Evolutionary conservation across 2,329 filamentous ascomycete genomes (phyloP).

Genomic region (Fusarium aywerte): DNA sequence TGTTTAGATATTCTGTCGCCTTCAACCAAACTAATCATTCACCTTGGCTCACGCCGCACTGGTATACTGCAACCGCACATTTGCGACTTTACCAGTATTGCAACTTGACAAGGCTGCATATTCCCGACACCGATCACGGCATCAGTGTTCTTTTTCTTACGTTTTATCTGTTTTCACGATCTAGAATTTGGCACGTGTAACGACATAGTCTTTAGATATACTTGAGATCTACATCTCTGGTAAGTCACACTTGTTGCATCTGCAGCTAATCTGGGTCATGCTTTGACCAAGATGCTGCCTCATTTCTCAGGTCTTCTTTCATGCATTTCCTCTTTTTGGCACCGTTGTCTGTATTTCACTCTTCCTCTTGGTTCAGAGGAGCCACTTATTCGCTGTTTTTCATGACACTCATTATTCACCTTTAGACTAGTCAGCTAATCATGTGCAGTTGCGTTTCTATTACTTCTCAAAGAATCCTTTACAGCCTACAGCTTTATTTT

Average conservation of each 20-base stretch:
- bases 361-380: slow-evolving; percentile 26
- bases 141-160: slow-evolving; percentile 34
- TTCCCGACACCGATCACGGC: slow-evolving; percentile 23
- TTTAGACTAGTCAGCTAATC: slow-evolving; percentile 29
- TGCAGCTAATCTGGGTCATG: slow-evolving; percentile 12
- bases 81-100: slow-evolving; percentile 35
- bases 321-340: slow-evolving; percentile 8
- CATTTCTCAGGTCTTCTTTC: slow-evolving; percentile 9
- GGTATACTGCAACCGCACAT: slow-evolving; percentile 38
- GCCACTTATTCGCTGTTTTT: slow-evolving; percentile 30
- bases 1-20: slow-evolving; percentile 51
- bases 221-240: slow-evolving; percentile 44
- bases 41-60: slow-evolving; percentile 32
- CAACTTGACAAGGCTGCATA: slow-evolving; percentile 38
- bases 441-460: slow-evolving; percentile 39
- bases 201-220: slow-evolving; percentile 46
- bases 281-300: slow-evolving; percentile 15
- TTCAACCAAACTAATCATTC: slow-evolving; percentile 43
- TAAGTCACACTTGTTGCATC: slow-evolving; percentile 26
- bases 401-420: slow-evolving; percentile 18
- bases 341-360: slow-evolving; percentile 19
- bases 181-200: slow-evolving; percentile 46
- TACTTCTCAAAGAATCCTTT: slow-evolving; percentile 33
- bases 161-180: slow-evolving; percentile 44
- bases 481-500: slow-evolving; percentile 24